Percentiles rank a stretch among this genome's conserved stretches.
Evolutionary conservation across 352 stramenopile genomes (phyloP).

Genomic region (Blastocystis sp.): DNA sequence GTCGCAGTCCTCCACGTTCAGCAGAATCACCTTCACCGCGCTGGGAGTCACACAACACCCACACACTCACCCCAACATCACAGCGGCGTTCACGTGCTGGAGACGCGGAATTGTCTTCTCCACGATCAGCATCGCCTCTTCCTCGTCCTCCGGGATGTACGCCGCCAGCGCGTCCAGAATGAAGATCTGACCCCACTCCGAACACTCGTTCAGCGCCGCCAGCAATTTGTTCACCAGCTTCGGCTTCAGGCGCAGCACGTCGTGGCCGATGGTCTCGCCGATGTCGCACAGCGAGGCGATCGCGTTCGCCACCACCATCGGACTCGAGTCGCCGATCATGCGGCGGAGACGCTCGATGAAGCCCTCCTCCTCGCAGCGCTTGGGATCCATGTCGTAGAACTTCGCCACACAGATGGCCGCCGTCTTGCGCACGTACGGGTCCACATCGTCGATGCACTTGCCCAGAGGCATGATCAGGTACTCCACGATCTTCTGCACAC

Average conservation of each 20-base stretch:
- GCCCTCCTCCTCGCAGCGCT: slow-evolving; percentile 89
- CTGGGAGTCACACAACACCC: slow-evolving; percentile 47
- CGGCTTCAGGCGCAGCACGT: slow-evolving; percentile 89
- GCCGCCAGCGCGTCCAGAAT: slow-evolving; percentile 89
- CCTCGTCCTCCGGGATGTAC: slow-evolving; percentile 88
- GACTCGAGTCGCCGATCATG: slow-evolving; percentile 47
- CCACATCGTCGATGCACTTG: slow-evolving; percentile 71
- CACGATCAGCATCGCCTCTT: slow-evolving; percentile 95
- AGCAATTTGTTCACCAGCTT: slow-evolving; percentile 82
- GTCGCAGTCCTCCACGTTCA: slow-evolving; percentile 85
- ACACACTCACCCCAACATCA: slow-evolving; percentile 83
- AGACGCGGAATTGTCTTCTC: slow-evolving; percentile 94
- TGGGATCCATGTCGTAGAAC: slow-evolving; percentile 96
- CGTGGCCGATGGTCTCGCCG: slow-evolving; percentile 86
- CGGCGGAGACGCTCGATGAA: slow-evolving; percentile 78
- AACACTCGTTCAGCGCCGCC: slow-evolving; percentile 97
- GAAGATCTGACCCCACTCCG: slow-evolving; percentile 98
- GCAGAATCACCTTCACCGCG: slow-evolving; percentile 91
- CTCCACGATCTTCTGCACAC: slow-evolving; percentile 96
- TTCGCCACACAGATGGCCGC: slow-evolving; percentile 97
- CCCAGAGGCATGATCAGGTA: slow-evolving; percentile 83
- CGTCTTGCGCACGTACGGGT: slow-evolving; percentile 98
- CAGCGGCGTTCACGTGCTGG: slow-evolving; percentile 94
- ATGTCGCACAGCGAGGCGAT: slow-evolving; percentile 94
- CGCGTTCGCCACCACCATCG: slow-evolving; percentile 86